phyloP scores from a whole-genome alignment of 129 eudicot genomes.

The Centella asiatica region DNA sequence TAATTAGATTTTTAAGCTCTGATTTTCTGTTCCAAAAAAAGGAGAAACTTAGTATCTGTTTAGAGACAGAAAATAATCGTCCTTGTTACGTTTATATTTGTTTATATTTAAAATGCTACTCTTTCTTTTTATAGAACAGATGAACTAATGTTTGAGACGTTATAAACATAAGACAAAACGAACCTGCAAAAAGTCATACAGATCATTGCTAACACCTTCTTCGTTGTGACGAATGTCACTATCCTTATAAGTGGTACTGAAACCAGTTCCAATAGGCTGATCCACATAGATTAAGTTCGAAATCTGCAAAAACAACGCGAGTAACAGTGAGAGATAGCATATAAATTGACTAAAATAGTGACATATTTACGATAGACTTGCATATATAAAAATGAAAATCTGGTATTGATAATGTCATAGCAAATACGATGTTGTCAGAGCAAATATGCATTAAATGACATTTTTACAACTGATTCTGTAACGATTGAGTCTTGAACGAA shows the following conservation, averaged over 20 bases:
- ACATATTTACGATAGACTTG: no score
- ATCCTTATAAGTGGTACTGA: slow-evolving; percentile 60
- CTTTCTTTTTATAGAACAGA: background rate
- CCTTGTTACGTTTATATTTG: background rate
- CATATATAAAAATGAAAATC: background rate
- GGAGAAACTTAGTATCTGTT: background rate
- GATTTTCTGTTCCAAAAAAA: background rate
- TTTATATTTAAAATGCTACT: background rate
- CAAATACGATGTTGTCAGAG: background rate
- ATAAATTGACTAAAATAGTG: no score
- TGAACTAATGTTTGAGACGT: no score
- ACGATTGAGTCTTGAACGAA: no score
- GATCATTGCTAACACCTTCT: slow-evolving; percentile 72
- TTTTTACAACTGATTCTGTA: no score
- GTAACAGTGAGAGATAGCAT: no score
- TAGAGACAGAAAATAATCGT: no score
- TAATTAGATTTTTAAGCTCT: background rate
- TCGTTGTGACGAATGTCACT: slow-evolving; percentile 65
- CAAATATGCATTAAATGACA: no score
- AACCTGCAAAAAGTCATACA: slow-evolving; percentile 92
- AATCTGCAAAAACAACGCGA: slow-evolving; percentile 26
- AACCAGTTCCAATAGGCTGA: slow-evolving; percentile 90
- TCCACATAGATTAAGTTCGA: slow-evolving; percentile 70
- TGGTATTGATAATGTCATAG: background rate
- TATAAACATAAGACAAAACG: no score